Evolutionary conservation across 768 basidiomycete species (phyloP).

Genomic region (Myochromella boudieri): DNA sequence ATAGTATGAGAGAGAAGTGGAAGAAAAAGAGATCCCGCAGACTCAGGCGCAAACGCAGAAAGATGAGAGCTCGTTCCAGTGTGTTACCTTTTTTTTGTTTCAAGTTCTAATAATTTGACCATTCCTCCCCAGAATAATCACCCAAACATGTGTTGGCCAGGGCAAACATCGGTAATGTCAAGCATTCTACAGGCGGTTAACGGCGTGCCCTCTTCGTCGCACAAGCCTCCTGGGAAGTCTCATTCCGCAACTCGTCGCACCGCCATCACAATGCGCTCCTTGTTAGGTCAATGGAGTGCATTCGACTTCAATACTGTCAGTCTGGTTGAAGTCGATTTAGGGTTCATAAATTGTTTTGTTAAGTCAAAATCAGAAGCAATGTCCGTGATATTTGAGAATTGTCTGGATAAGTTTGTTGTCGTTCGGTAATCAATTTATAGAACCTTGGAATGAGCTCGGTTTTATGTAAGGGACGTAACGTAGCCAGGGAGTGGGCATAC

Average conservation of each 20-base stretch:
- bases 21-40: constrained; percentile 94
- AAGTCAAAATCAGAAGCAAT: constrained; percentile 11
- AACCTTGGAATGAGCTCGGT: too few relatives aligned
- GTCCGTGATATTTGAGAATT: background rate
- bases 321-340: constrained; percentile 11
- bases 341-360: constrained; percentile 11
- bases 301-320: constrained; percentile 6
- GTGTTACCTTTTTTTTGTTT: constrained; percentile 31
- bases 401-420: background rate
- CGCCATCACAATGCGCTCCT: constrained; percentile 16
- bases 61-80: constrained; percentile 96
- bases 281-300: constrained; percentile 6
- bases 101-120: background rate
- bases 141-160: constrained; percentile 20
- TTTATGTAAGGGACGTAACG: too few relatives aligned
- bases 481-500: too few relatives aligned
- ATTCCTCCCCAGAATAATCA: constrained; percentile 36
- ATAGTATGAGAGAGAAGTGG: constrained; percentile 94
- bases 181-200: constrained; percentile 9
- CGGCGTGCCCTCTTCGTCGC: constrained; percentile 4
- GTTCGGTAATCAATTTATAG: too few relatives aligned
- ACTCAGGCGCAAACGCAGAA: constrained; percentile 92
- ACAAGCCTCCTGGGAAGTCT: background rate
- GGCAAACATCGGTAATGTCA: constrained; percentile 21
- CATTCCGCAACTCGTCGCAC: constrained; percentile 23